A percentile compares a stretch with the other conserved stretches of the same genome.
Evolutionary conservation across 2,329 filamentous ascomycete species (phyloP).

Genomic region (Tolypocladium album): DNA sequence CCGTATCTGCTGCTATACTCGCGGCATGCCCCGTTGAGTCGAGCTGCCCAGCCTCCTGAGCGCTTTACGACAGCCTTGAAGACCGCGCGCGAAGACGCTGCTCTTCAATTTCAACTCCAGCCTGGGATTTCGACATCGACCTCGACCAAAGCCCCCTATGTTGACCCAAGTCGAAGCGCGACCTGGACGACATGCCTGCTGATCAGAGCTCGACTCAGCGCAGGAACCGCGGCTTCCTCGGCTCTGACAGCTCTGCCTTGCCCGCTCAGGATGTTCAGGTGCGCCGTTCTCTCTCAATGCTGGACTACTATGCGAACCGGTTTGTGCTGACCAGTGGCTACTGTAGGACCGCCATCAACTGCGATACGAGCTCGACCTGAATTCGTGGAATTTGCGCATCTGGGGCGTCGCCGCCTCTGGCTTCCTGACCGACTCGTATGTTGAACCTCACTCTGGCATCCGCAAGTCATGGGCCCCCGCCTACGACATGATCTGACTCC

Average conservation of each 20-base stretch:
- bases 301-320: background rate
- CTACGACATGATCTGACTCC: background rate
- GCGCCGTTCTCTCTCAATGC: slow-evolving; percentile 8
- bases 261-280: slow-evolving; percentile 37
- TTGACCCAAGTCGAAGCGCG: background rate
- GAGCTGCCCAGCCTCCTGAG: background rate
- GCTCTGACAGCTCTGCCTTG: slow-evolving; percentile 38
- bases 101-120: background rate
- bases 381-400: slow-evolving; percentile 43
- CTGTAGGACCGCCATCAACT: slow-evolving; percentile 38
- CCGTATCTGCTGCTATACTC: background rate
- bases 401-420: slow-evolving; percentile 45
- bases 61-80: background rate
- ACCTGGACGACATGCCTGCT: slow-evolving; percentile 14
- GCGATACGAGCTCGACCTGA: slow-evolving; percentile 42
- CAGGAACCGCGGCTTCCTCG: slow-evolving; percentile 39
- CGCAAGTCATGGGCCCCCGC: background rate
- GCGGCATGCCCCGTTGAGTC: background rate
- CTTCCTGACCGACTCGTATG: slow-evolving; percentile 42
- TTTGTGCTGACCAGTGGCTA: background rate
- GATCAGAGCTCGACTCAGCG: slow-evolving; percentile 16
- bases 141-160: background rate
- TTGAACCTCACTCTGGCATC: slow-evolving; percentile 2
- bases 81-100: background rate
- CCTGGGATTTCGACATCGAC: background rate